phyloP scores from a whole-genome alignment of 2,329 filamentous ascomycete species.

The Stemphylium vesicarium region DNA sequence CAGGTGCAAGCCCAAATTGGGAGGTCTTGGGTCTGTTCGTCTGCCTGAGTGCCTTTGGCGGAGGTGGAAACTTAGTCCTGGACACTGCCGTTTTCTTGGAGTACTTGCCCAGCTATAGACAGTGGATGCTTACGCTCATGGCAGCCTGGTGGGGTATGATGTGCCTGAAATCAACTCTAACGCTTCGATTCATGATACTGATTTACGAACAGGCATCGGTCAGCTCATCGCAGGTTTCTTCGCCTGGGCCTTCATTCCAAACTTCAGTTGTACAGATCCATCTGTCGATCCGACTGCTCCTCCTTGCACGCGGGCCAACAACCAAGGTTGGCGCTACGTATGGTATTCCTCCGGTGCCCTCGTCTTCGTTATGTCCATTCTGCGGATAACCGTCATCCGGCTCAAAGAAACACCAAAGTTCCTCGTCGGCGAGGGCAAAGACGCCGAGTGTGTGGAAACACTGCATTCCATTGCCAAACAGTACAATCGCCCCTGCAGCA shows the following conservation, averaged over 20 bases:
- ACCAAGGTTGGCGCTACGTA: conserved; percentile 65
- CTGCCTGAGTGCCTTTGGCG: conserved; percentile 67
- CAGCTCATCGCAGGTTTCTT: conserved; percentile 61
- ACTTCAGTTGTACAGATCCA: conserved; percentile 55
- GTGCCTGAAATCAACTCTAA: background rate
- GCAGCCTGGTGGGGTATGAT: conserved; percentile 61
- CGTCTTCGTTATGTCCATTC: conserved; percentile 60
- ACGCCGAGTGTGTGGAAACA: conserved; percentile 58
- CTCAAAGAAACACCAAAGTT: conserved; percentile 65
- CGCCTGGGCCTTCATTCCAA: conserved; percentile 61
- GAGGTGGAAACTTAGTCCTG: conserved; percentile 67
- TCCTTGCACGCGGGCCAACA: conserved; percentile 58
- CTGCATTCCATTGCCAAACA: conserved; percentile 59
- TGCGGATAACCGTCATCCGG: conserved; percentile 61
- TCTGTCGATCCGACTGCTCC: conserved; percentile 43
- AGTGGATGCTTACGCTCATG: conserved; percentile 70
- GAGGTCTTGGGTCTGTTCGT: conserved; percentile 68
- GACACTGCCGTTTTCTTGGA: conserved; percentile 67
- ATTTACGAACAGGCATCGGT: conserved; percentile 49
- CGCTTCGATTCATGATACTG: background rate
- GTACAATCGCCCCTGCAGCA: conserved; percentile 60
- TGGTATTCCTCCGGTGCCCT: conserved; percentile 61
- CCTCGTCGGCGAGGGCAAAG: conserved; percentile 60
- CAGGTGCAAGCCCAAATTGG: conserved; percentile 72
- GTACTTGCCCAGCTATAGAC: conserved; percentile 63